A percentile compares a stretch with the other conserved stretches of the same genome.
Conservation (phyloP, 2,329 filamentous ascomycete genomes). For the Diaporthe sp. region DNA sequence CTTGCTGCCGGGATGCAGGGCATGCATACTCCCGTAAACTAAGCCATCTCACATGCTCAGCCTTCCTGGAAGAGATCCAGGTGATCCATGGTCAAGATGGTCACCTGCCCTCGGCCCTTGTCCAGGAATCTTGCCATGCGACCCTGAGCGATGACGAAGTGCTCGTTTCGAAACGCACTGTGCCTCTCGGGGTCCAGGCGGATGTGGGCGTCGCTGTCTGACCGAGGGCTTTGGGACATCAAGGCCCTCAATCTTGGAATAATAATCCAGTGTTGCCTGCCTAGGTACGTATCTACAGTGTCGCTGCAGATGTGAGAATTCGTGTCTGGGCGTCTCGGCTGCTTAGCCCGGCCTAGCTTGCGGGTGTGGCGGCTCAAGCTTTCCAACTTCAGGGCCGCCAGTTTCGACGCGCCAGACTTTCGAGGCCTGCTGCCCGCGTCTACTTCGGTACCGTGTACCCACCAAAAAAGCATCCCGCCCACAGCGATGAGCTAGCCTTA, state of each 20-base stretch:
- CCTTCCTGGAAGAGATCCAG: background rate
- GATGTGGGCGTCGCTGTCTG: background rate
- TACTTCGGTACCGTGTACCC: too few species aligned
- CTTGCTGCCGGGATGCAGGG: background rate
- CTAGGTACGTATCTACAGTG: too few species aligned
- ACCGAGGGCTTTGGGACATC: background rate
- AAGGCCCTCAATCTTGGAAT: background rate
- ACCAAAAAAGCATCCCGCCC: too few species aligned
- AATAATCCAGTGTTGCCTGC: too few species aligned
- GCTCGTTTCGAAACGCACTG: background rate
- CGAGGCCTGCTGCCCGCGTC: too few species aligned
- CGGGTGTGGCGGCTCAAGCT: slow-evolving; percentile 8
- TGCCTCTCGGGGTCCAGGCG: background rate
- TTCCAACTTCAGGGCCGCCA: background rate
- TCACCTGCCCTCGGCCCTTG: slow-evolving; percentile 5
- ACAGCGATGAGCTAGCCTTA: too few species aligned
- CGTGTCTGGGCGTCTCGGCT: background rate
- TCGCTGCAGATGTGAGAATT: too few species aligned
- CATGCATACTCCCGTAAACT: background rate
- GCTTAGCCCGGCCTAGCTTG: background rate
- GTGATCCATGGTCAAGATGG: background rate
- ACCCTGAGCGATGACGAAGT: slow-evolving; percentile 22
- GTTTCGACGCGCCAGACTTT: too few species aligned
- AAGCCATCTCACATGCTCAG: slow-evolving; percentile 4
- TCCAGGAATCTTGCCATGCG: slow-evolving; percentile 1